Conservation (phyloP, 805 yeast genomes). For the Wickerhamomyces subpelliculosus region DNA sequence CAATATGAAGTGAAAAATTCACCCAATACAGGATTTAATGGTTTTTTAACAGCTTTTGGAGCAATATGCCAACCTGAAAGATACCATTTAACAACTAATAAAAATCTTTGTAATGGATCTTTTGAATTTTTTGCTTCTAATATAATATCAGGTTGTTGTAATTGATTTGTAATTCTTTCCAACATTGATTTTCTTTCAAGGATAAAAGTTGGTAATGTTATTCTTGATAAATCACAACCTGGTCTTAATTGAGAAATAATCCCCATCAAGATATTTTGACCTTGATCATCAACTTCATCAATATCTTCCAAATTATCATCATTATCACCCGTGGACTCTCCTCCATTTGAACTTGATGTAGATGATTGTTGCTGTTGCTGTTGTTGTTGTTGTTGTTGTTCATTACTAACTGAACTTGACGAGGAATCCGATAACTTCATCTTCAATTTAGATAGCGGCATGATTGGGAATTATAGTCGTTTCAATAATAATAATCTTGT, state of each 20-base stretch:
- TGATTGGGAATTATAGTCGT: constrained; percentile 1
- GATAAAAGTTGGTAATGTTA: constrained; percentile 92
- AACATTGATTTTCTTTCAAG: constrained; percentile 93
- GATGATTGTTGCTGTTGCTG: no score
- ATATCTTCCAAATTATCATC: constrained; percentile 53
- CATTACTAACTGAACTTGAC: neutral
- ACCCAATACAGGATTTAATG: constrained; percentile 90
- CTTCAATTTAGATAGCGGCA: constrained; percentile 13
- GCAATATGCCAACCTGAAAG: constrained; percentile 97
- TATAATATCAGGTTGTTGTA: constrained; percentile 71
- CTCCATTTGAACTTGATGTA: no score
- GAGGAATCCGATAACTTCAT: constrained; percentile 4
- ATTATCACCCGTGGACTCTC: no score
- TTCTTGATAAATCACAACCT: constrained; percentile 83
- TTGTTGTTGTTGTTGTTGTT: constrained; percentile 5
- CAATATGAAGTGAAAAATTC: constrained; percentile 89
- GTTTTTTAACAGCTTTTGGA: constrained; percentile 97
- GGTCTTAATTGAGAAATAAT: constrained; percentile 89
- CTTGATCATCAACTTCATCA: constrained; percentile 88
- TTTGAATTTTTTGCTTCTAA: constrained; percentile 55
- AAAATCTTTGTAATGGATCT: constrained; percentile 63
- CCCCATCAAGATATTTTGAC: constrained; percentile 79
- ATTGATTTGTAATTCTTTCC: constrained; percentile 86
- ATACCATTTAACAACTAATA: constrained; percentile 80
- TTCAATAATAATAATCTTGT: no score